Percentiles rank a stretch among this genome's conserved stretches.
phyloP scores from a whole-genome alignment of 495 filamentous ascomycete species.

The Xylona heveae region DNA sequence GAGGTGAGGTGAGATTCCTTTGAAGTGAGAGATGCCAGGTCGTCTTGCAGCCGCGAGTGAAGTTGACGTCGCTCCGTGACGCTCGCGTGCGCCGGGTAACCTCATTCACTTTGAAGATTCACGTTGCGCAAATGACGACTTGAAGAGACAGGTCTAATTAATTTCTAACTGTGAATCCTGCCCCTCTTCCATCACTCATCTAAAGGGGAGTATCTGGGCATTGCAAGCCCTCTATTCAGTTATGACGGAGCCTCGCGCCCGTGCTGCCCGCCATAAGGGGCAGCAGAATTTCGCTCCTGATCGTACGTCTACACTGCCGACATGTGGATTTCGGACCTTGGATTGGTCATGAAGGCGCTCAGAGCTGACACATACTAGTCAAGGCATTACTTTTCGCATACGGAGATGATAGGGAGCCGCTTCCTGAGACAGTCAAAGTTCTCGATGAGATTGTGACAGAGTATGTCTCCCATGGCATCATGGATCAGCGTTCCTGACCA shows the following conservation, averaged over 20 bases:
- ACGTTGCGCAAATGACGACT: too few relatives aligned
- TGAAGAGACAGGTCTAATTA: too few relatives aligned
- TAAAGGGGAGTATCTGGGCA: too few relatives aligned
- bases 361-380: slow-evolving; percentile 19
- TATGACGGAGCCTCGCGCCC: slow-evolving; percentile 52
- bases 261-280: slow-evolving; percentile 64
- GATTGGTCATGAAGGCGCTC: not conserved
- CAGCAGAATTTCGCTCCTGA: slow-evolving; percentile 77
- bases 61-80: too few relatives aligned
- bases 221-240: too few relatives aligned
- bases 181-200: too few relatives aligned
- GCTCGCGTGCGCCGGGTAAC: too few relatives aligned
- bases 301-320: slow-evolving; percentile 27
- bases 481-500: not conserved
- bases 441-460: slow-evolving; percentile 92
- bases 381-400: slow-evolving; percentile 65
- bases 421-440: slow-evolving; percentile 63
- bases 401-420: slow-evolving; percentile 50
- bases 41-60: too few relatives aligned
- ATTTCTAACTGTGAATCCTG: too few relatives aligned
- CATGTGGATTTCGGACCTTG: not conserved
- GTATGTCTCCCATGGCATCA: slow-evolving; percentile 5
- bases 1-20: too few relatives aligned
- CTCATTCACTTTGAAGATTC: too few relatives aligned
- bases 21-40: too few relatives aligned